Percentiles rank a stretch among this genome's conserved stretches.
Conservation (phyloP, 2,329 filamentous ascomycete species). For the Trichoderma atrobrunneum region DNA sequence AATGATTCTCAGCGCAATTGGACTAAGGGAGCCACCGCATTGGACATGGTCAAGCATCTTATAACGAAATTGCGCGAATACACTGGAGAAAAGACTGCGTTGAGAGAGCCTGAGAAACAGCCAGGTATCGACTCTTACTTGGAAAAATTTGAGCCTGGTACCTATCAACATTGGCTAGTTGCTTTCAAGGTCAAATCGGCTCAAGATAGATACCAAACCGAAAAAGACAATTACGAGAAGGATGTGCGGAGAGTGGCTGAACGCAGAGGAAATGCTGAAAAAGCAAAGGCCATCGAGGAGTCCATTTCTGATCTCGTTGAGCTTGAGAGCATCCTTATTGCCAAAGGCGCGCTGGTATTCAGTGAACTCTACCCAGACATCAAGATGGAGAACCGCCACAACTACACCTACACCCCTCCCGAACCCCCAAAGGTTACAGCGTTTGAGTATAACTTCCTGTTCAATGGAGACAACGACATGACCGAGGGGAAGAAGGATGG, state of each 20-base stretch:
- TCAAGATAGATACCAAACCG: conserved; percentile 33
- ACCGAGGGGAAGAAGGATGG: conserved; percentile 54
- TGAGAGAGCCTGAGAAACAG: conserved; percentile 25
- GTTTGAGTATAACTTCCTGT: conserved; percentile 52
- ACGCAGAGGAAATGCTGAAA: conserved; percentile 41
- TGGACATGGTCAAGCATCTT: conserved; percentile 59
- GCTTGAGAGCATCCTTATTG: conserved; percentile 53
- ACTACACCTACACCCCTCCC: background rate
- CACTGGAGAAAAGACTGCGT: conserved; percentile 25
- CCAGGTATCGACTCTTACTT: conserved; percentile 53
- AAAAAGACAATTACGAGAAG: conserved; percentile 32
- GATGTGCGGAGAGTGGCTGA: conserved; percentile 21
- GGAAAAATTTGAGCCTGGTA: conserved; percentile 45
- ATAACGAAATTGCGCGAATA: conserved; percentile 50
- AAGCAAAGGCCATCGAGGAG: conserved; percentile 52
- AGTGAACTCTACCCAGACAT: conserved; percentile 59
- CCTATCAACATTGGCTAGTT: conserved; percentile 59
- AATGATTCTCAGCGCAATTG: conserved; percentile 34
- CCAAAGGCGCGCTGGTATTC: conserved; percentile 65
- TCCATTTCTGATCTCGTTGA: conserved; percentile 51
- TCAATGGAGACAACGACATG: conserved; percentile 52
- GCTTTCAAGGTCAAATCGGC: conserved; percentile 36
- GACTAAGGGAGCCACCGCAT: conserved; percentile 44
- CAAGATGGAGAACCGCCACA: conserved; percentile 25
- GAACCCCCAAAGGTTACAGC: conserved; percentile 29